Base-by-base conservation (phyloP, 2,329 filamentous ascomycete species). In the Esteya vermicola region DNA sequence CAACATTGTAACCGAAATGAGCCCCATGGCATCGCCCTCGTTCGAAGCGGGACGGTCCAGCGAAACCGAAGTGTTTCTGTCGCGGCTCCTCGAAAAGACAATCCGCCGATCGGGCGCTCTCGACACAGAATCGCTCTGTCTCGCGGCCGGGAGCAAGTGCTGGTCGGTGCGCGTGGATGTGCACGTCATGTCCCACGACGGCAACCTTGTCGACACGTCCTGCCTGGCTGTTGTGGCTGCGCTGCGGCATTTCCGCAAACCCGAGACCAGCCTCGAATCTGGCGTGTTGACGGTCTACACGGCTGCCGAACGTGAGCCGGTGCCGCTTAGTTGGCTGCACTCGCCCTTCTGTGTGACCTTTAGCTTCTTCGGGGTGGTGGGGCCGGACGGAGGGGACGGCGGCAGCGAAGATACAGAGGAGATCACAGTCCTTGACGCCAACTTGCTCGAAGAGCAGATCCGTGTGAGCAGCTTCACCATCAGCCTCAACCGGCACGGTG, bases 111-210 rank as follows among this genome's bases (percentile, higher is more conserved):
- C 88, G 1, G 82, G 82, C 50, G 89, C 91, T 7, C 75, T 98
- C 31, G 89, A 96, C 58, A 94, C 88, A 26, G 91, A 98, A 61
- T 94, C 88, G 4, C 72, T 98, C 33, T 98, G 91, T 59, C 84
- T 98, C 19, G 70, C 95, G 22, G 86, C 91, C 10, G 88, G 85
- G 8, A 70, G 82, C 44, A 94, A 93, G 59, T 91, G 84, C 64
- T 98, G 91, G 78, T 81, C 81, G 45, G 71, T 98, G 46, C 78
- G 89, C 43, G 88, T 85, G 18, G 89, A 96, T 57, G 74, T 96
- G 19, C 91, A 98, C 60, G 78, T 96, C 35, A 71, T 96, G 34
- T 81, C 85, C 38, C 85, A 88, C 55, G 89, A 96, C 56, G 91
- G 91, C 39, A 89, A 88, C 50, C 68, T 98, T 32, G 75, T 91